A percentile compares a stretch with the other conserved stretches of the same genome.
Conservation (phyloP, 495 filamentous ascomycete species). For the Penicillium lagena region DNA sequence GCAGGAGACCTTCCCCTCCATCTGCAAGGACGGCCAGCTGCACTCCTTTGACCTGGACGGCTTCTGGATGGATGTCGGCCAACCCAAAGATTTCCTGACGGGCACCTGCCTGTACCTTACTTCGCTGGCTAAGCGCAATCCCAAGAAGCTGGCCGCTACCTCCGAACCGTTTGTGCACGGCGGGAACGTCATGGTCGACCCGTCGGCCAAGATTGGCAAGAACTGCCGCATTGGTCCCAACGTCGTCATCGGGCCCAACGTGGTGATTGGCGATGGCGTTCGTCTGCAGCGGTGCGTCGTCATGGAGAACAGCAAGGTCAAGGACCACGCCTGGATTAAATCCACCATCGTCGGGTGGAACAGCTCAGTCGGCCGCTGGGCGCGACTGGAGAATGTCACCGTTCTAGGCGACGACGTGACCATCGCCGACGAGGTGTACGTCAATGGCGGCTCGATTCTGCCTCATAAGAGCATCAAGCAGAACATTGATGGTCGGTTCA, state of each 20-base stretch:
- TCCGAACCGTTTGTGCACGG: slow-evolving; percentile 81
- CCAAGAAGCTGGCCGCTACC: slow-evolving; percentile 72
- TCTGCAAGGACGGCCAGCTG: slow-evolving; percentile 82
- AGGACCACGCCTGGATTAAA: slow-evolving; percentile 99
- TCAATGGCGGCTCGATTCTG: slow-evolving; percentile 93
- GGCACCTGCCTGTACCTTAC: slow-evolving; percentile 97
- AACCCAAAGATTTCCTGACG: slow-evolving; percentile 97
- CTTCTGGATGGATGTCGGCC: slow-evolving; percentile 99
- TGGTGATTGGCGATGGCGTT: slow-evolving; percentile 92
- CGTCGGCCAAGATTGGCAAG: slow-evolving; percentile 92
- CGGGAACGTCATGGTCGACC: slow-evolving; percentile 95
- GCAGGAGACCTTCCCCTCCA: slow-evolving; percentile 97
- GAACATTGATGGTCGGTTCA: slow-evolving; percentile 79
- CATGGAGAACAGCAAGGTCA: slow-evolving; percentile 83
- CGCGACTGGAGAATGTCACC: slow-evolving; percentile 92
- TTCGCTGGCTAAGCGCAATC: slow-evolving; percentile 85
- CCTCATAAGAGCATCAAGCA: slow-evolving; percentile 99
- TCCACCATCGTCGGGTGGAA: slow-evolving; percentile 99
- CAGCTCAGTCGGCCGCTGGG: slow-evolving; percentile 92
- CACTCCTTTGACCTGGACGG: slow-evolving; percentile 98
- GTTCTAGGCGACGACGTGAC: slow-evolving; percentile 99
- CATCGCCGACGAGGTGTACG: slow-evolving; percentile 97
- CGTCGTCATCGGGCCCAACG: slow-evolving; percentile 92
- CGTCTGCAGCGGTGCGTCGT: slow-evolving; percentile 91
- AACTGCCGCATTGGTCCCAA: slow-evolving; percentile 98